Percentiles rank a stretch among this genome's conserved stretches.
Evolutionary conservation across 306 rosid species (phyloP).

Genomic region (Fragaria ananassa): DNA sequence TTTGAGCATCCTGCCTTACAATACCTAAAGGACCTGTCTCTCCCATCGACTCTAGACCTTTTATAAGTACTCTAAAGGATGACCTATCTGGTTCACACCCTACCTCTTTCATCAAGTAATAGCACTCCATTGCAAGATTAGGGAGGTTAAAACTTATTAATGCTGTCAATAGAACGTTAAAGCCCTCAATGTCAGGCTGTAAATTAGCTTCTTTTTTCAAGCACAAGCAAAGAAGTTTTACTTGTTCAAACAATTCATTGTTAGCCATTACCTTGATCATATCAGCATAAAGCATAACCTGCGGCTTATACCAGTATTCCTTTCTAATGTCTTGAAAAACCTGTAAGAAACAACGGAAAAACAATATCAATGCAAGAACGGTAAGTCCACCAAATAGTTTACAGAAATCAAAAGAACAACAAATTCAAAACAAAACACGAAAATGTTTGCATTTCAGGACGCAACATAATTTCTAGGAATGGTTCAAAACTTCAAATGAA

Average conservation of each 20-base stretch:
- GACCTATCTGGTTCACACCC: conserved; percentile 48
- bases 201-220: conserved; percentile 36
- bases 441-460: too few species aligned
- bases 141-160: conserved; percentile 20
- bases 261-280: conserved; percentile 34
- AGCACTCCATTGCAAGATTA: conserved; percentile 37
- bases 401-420: not conserved
- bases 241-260: conserved; percentile 38
- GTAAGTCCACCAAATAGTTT: not conserved
- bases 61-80: conserved; percentile 33
- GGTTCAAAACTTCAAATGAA: too few species aligned
- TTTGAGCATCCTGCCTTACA: conserved; percentile 43
- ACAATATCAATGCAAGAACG: not conserved
- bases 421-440: too few species aligned
- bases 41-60: conserved; percentile 40
- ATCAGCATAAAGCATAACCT: conserved; percentile 40
- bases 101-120: conserved; percentile 40
- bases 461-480: too few species aligned
- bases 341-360: conserved; percentile 15
- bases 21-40: conserved; percentile 23
- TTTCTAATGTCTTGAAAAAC: conserved; percentile 42
- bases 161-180: conserved; percentile 37
- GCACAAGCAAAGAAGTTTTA: conserved; percentile 29
- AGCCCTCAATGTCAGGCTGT: conserved; percentile 37
- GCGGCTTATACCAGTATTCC: conserved; percentile 48